Evolutionary conservation across 768 basidiomycete genomes (phyloP), one percentile per base, ranked within the genome.

Genomic region (Psilocybe subaeruginosa): DNA sequence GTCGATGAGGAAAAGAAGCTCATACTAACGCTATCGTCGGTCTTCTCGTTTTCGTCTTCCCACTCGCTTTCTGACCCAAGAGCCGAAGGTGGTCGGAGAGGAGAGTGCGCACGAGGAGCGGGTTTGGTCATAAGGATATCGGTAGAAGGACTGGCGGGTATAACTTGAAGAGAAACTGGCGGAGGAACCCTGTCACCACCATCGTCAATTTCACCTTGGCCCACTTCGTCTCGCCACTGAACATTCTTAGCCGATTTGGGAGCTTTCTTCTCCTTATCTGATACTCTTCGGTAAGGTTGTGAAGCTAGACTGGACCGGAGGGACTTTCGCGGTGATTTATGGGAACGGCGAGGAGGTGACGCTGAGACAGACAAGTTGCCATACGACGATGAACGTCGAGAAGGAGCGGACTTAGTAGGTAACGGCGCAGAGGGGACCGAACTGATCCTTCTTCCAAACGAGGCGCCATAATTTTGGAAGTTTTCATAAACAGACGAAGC

Each of bases 21-120:
- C 61, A 87, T 59, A 64, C 79, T 85, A 66, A 90, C 69, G 69
- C 89, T 91, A 53, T 92, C 91, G 7, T 95, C 92, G 0, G 90
- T 91, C 76, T 85, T 90, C 69, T 93, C 92, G 66, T 87, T 85
- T 68, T 93, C 93, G 69, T 94, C 92, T 74, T 94, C 92, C 92
- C 93, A 94, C 59, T 95, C 92, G 71, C 89, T 92, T 66, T 93
- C 92, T 4, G 90, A 92, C 5, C 86, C 82, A 23, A 82, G 72
- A 3, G 72, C 64, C 46, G 87, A 87, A 35, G 75, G 71, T 58
- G 73, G 80, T 59, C 86, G 73, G 12, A 78, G 65, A 41, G 78
- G 73, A 39, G 77, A 72, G 23, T 71, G 62, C 14, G 68, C 68
- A 37, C 68, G 67, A 33, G 68, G 59, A 2, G 66, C 61, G 37